phyloP scores from a whole-genome alignment of 2,329 filamentous ascomycete species.

The Cladophialophora exuberans region DNA sequence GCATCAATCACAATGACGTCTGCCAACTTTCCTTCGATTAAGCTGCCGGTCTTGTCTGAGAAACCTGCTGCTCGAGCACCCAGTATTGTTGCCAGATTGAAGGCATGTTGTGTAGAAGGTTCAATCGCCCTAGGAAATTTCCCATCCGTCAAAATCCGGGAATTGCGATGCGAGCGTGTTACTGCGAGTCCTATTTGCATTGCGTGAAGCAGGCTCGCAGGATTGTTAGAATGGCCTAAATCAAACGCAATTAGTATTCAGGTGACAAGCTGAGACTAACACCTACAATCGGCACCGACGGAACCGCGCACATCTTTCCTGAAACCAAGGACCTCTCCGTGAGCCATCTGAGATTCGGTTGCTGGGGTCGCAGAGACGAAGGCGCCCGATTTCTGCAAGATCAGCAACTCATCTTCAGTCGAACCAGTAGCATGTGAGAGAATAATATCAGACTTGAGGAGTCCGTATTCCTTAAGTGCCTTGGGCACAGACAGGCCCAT shows the following conservation, averaged over 20 bases:
- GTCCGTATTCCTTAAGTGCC: not conserved
- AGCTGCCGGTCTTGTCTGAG: not conserved
- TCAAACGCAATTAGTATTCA: not conserved
- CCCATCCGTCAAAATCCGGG: not conserved
- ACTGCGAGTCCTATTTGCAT: constrained; percentile 7
- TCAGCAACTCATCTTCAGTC: not conserved
- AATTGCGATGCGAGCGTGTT: constrained; percentile 6
- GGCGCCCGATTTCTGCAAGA: not conserved
- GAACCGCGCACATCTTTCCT: not conserved
- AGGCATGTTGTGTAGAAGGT: constrained; percentile 2
- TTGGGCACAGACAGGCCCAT: constrained; percentile 9
- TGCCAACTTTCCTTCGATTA: not conserved
- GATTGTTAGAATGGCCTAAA: constrained; percentile 1
- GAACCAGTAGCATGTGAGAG: constrained; percentile 9
- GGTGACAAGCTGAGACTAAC: not conserved
- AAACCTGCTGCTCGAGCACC: not conserved
- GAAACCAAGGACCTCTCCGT: constrained; percentile 2
- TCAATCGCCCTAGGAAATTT: not conserved
- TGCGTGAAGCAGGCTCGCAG: constrained; percentile 2
- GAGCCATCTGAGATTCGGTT: constrained; percentile 8
- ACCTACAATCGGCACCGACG: constrained; percentile 7
- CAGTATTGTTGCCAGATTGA: constrained; percentile 8
- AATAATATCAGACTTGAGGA: constrained; percentile 8
- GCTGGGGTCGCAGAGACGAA: constrained; percentile 1
- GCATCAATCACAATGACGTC: constrained; percentile 1